phyloP scores from a whole-genome alignment of 768 basidiomycete species.

The Cyclocybe cylindracea region DNA sequence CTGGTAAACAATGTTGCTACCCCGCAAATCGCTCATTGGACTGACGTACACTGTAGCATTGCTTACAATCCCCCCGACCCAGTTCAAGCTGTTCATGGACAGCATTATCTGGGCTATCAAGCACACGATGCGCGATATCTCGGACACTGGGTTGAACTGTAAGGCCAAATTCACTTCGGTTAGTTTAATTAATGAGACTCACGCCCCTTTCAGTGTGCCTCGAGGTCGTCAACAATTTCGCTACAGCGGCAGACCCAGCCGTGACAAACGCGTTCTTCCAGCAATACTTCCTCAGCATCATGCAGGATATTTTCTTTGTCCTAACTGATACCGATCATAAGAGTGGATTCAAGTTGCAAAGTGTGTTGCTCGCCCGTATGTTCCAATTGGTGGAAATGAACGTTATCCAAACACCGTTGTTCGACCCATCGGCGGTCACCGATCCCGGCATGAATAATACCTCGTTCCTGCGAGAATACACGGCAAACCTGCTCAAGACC shows the following conservation, averaged over 20 bases:
- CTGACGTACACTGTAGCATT: slow-evolving; percentile 52
- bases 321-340: slow-evolving; percentile 98
- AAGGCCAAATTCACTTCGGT: slow-evolving; percentile 24
- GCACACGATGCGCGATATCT: slow-evolving; percentile 98
- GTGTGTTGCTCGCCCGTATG: slow-evolving; percentile 87
- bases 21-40: slow-evolving; percentile 4
- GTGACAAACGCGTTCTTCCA: slow-evolving; percentile 95
- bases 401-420: slow-evolving; percentile 79
- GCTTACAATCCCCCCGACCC: slow-evolving; percentile 80
- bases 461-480: slow-evolving; percentile 81
- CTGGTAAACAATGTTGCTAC: slow-evolving; percentile 53
- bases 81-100: slow-evolving; percentile 98
- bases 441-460: slow-evolving; percentile 78
- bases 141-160: slow-evolving; percentile 86
- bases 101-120: slow-evolving; percentile 99
- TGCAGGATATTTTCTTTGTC: slow-evolving; percentile 97
- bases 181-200: slow-evolving; percentile 4
- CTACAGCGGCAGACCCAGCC: slow-evolving; percentile 65
- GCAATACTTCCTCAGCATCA: slow-evolving; percentile 89
- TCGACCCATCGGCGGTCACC: slow-evolving; percentile 71
- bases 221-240: slow-evolving; percentile 96
- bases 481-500: slow-evolving; percentile 78
- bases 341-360: slow-evolving; percentile 97
- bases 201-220: slow-evolving; percentile 64
- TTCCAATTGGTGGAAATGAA: slow-evolving; percentile 90